Conservation (phyloP, 176 grass and related monocot genomes). For the Poa annua region DNA sequence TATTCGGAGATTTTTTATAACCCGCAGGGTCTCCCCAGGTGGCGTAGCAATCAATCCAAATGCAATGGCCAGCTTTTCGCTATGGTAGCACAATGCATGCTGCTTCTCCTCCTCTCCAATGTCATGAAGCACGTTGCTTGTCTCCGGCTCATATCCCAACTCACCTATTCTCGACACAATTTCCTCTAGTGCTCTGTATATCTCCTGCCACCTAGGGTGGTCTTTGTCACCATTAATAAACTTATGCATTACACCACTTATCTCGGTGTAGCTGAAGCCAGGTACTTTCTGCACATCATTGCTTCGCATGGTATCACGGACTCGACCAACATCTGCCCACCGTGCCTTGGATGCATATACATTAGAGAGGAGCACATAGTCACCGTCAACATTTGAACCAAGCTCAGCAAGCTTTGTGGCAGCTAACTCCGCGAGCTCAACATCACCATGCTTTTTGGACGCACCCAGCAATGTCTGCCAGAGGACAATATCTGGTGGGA, state of each 20-base stretch:
- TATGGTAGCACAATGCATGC: conserved; percentile 71
- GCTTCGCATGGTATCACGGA: conserved; percentile 72
- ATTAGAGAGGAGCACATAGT: conserved; percentile 91
- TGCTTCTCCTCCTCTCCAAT: conserved; percentile 92
- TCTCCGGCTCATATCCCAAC: conserved; percentile 84
- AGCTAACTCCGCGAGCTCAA: conserved; percentile 72
- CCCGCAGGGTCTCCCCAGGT: conserved; percentile 58
- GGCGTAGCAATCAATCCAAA: conserved; percentile 73
- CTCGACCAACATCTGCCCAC: conserved; percentile 70
- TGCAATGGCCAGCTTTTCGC: conserved; percentile 86
- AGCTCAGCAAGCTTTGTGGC: conserved; percentile 60
- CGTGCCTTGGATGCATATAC: conserved; percentile 73
- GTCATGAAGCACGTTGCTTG: conserved; percentile 74
- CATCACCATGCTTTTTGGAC: conserved; percentile 63
- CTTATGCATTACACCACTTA: conserved; percentile 69
- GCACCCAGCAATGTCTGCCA: conserved; percentile 90
- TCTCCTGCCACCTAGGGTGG: conserved; percentile 66
- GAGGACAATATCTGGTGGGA: conserved; percentile 68
- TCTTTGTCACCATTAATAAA: conserved; percentile 79
- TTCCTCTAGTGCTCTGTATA: conserved; percentile 64
- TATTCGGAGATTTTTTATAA: conserved; percentile 88
- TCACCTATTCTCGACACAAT: conserved; percentile 59
- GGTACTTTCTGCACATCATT: conserved; percentile 81
- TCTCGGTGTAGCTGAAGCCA: conserved; percentile 81
- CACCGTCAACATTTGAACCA: conserved; percentile 78